Base-by-base conservation (phyloP, 2,329 filamentous ascomycete genomes). In the Nigrospora osmanthi region DNA sequence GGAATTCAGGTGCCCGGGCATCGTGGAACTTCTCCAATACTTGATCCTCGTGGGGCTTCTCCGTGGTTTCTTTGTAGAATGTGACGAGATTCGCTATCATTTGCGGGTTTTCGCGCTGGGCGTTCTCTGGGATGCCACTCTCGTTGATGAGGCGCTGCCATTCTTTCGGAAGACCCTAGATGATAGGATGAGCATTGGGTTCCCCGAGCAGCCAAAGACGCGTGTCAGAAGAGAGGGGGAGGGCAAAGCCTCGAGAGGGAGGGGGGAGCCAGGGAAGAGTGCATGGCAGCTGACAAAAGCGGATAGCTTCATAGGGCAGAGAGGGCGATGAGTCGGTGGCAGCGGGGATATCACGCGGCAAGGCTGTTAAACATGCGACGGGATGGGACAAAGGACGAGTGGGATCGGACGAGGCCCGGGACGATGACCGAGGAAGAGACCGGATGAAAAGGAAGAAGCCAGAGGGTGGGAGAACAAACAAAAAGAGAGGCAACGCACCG, bases 1-100 rank as follows among this genome's bases (percentile, higher is more conserved):
- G 71, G 55, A 69, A 58, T 47, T 78, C 75, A 48, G 68, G 62
- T 11, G 83, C 75, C 58, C 84, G 82, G 43, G 86, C 89, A 69
- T 95, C 83, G 58, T 94, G 89, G 64, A 98, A 96, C 65, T 98
- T 98, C 65, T 97, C 90, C 73, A 93, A 88, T 46, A 93, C 85
- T 57, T 87, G 86, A 59, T 95, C 88, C 61, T 96, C 89, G 49
- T 82, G 80, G 47, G 80, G 81, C 55, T 73, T 75, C 55, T 91
- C 88, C 23, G 87, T 85, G 52, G 89, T 95, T 69, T 95, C 91
- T 65, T 96, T 94, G 74, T 95, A 97, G 64, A 97, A 97, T 48
- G 85, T 87, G 67, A 98, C 84, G 57, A 98, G 93, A 64, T 97
- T 87, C 60, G 94, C 85, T 69, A 96, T 89, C 47, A 91, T 90